Evolutionary conservation across 257 asterid species (phyloP).

Genomic region (Penstemon newberryi): DNA sequence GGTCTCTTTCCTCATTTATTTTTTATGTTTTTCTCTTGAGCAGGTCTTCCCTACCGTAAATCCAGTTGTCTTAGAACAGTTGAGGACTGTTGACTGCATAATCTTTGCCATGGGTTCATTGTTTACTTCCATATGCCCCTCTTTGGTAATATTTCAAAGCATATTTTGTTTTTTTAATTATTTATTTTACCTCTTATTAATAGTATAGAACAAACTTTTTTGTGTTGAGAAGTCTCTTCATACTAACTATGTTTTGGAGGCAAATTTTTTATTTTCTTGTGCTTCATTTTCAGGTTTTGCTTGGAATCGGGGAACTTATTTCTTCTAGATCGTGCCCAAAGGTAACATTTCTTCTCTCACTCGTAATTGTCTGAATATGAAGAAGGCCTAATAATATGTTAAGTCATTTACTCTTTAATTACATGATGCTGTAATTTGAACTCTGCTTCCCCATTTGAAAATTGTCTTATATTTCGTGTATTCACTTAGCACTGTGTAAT

Average conservation of each 20-base stretch:
- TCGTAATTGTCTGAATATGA: neutral
- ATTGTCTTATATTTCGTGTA: no score
- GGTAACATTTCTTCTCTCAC: constrained; percentile 38
- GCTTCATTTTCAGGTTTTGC: constrained; percentile 62
- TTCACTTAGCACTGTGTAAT: no score
- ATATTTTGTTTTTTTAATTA: neutral
- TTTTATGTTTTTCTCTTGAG: constrained; percentile 18
- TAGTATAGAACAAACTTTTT: no score
- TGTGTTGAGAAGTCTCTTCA: no score
- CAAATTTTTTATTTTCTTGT: neutral
- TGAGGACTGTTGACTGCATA: constrained; percentile 71
- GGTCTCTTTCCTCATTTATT: no score
- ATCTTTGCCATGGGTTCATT: constrained; percentile 90
- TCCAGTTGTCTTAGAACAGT: constrained; percentile 65
- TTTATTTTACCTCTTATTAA: no score
- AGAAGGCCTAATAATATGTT: constrained; percentile 6
- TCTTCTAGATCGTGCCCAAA: constrained; percentile 74
- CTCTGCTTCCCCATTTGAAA: no score
- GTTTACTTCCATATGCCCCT: constrained; percentile 88
- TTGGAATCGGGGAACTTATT: constrained; percentile 78
- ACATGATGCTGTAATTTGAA: no score
- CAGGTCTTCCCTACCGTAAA: constrained; percentile 84
- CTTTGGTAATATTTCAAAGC: constrained; percentile 56
- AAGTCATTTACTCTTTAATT: no score
- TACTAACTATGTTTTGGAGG: no score